phyloP scores from a whole-genome alignment of 441 rosid genomes.

The Capsella rubella region DNA sequence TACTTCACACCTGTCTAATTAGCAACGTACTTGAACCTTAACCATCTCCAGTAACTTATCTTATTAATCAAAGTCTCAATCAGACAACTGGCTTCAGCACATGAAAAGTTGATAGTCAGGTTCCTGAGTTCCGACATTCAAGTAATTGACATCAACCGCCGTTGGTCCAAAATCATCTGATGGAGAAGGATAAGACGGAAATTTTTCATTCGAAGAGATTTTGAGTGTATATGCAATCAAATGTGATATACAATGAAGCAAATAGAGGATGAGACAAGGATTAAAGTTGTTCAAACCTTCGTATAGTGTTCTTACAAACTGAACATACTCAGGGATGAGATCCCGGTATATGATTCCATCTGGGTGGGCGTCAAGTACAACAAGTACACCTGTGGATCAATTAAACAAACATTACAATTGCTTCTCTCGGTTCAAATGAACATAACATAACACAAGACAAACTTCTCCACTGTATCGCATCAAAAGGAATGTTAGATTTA shows the following conservation, averaged over 20 bases:
- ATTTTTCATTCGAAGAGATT: background rate
- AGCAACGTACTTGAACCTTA: conserved; percentile 2
- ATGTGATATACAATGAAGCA: background rate
- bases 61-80: background rate
- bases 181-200: conserved; percentile 22
- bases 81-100: conserved; percentile 54
- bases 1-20: background rate
- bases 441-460: conserved; percentile 15
- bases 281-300: conserved; percentile 62
- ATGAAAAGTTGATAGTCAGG: conserved; percentile 73
- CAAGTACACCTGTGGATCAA: conserved; percentile 67
- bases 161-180: conserved; percentile 77
- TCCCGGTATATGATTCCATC: conserved; percentile 84
- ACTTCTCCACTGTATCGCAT: background rate
- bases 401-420: background rate
- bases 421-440: conserved; percentile 3
- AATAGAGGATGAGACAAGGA: conserved; percentile 1
- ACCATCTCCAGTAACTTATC: conserved; percentile 11
- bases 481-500: conserved; percentile 5
- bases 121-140: conserved; percentile 65
- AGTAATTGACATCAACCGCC: conserved; percentile 82
- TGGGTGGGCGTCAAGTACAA: conserved; percentile 85
- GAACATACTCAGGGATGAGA: conserved; percentile 76
- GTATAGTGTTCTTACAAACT: conserved; percentile 72
- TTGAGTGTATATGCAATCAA: too few species aligned